Percentiles rank a stretch among this genome's conserved stretches.
Evolutionary conservation across 768 basidiomycete genomes (phyloP).

Genomic region (Wakefieldia striispora): DNA sequence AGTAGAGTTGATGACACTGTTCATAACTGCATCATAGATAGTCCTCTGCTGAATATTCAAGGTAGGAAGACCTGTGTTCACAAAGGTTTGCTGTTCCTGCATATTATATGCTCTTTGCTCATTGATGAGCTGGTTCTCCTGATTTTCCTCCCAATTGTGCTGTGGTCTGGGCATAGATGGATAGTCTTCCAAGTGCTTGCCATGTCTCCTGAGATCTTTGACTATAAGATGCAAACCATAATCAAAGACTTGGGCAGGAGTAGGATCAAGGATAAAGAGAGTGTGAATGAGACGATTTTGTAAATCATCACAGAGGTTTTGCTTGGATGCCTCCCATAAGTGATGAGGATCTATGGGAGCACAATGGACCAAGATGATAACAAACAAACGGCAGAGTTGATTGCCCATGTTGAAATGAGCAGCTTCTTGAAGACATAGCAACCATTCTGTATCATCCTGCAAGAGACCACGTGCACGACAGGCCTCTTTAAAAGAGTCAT

Average conservation of each 20-base stretch:
- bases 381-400: constrained; percentile 38
- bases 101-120: not conserved
- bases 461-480: constrained; percentile 35
- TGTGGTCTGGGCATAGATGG: not conserved
- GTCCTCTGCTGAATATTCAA: not conserved
- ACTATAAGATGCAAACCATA: constrained; percentile 1
- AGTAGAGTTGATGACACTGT: no score
- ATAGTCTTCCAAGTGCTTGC: not conserved
- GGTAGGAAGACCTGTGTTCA: not conserved
- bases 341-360: constrained; percentile 31
- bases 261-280: not conserved
- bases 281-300: not conserved
- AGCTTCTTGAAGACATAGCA: constrained; percentile 41
- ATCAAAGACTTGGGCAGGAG: not conserved
- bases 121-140: constrained; percentile 16
- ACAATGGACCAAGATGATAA: constrained; percentile 37
- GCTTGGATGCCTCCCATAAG: not conserved
- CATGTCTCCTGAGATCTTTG: not conserved
- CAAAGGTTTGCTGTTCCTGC: not conserved
- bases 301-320: constrained; percentile 12
- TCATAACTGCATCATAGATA: no score
- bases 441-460: constrained; percentile 49
- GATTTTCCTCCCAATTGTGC: constrained; percentile 14
- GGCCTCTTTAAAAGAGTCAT: constrained; percentile 38
- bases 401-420: constrained; percentile 36